These are phyloP conservation scores for Aspergillus alliaceus DNA, from an alignment of 2,329 filamentous ascomycete genomes.

Conservation along the genomic window DNA sequence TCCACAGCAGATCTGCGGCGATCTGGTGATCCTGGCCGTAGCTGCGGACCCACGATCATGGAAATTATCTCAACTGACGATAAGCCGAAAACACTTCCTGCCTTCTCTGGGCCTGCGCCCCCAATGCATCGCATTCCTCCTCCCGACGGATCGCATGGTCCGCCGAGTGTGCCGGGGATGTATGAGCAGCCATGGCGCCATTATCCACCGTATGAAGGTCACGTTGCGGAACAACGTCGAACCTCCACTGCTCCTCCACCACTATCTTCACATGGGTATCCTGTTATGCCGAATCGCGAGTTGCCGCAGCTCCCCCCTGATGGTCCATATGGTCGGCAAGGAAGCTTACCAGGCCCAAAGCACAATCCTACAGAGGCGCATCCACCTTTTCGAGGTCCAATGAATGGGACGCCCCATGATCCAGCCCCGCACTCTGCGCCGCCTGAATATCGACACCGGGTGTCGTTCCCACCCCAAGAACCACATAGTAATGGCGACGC, in stretches of 20 bases:
- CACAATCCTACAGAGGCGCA: constrained; percentile 29
- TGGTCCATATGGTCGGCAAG: constrained; percentile 34
- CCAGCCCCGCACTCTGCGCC: constrained; percentile 31
- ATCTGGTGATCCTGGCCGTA: constrained; percentile 17
- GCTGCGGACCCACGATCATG: constrained; percentile 22
- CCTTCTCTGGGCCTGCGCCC: constrained; percentile 22
- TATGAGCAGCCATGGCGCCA: constrained; percentile 36
- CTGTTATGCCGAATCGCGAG: constrained; percentile 33
- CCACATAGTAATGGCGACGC: constrained; percentile 30
- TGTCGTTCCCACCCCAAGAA: constrained; percentile 33
- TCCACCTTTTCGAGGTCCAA: constrained; percentile 30
- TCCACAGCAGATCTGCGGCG: constrained; percentile 19
- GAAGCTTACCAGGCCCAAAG: constrained; percentile 29
- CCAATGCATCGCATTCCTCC: constrained; percentile 34
- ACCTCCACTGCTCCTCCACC: constrained; percentile 28
- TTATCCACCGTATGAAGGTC: constrained; percentile 31
- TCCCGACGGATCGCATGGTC: constrained; percentile 29
- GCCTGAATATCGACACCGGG: constrained; percentile 34
- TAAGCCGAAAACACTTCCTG: constrained; percentile 23
- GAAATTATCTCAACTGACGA: constrained; percentile 29
- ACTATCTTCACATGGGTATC: constrained; percentile 29
- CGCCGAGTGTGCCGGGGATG: constrained; percentile 25
- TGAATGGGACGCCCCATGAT: constrained; percentile 36
- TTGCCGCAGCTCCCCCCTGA: constrained; percentile 35
- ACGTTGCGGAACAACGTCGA: constrained; percentile 31